These are phyloP conservation scores for Schwanniomyces yamadae DNA, from an alignment of 805 yeast species.

Conservation along the genomic window DNA sequence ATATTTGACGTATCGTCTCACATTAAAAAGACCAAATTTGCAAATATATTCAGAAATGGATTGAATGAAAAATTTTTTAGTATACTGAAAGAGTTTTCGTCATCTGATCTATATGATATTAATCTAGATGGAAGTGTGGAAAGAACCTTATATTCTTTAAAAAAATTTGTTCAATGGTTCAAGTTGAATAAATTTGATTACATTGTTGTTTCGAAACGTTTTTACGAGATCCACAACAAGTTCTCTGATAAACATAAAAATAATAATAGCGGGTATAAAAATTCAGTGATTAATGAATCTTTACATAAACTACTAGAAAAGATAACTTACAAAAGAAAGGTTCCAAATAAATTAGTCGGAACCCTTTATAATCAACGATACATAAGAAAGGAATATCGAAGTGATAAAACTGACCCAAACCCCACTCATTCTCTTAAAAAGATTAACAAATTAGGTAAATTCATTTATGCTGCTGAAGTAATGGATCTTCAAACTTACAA, in stretches of 20 bases:
- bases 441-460: slow-evolving; percentile 7
- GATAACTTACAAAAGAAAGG: neutral
- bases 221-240: neutral
- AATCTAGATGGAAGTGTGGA: neutral
- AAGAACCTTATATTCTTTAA: neutral
- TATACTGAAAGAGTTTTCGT: neutral
- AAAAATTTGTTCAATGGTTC: slow-evolving; percentile 9
- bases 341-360: neutral
- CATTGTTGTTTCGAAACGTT: neutral
- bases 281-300: neutral
- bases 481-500: slow-evolving; percentile 2
- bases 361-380: slow-evolving; percentile 1
- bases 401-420: neutral
- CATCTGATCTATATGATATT: neutral
- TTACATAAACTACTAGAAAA: neutral
- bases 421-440: slow-evolving; percentile 8
- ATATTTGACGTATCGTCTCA: slow-evolving; percentile 2
- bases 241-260: neutral
- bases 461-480: slow-evolving; percentile 5
- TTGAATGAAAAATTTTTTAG: neutral
- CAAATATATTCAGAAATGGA: neutral
- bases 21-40: slow-evolving; percentile 3
- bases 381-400: slow-evolving; percentile 1
- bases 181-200: slow-evolving; percentile 9
- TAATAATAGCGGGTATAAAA: neutral